Percentiles rank a stretch among this genome's conserved stretches.
These are phyloP conservation scores for Diplodia sapinea DNA, from an alignment of 2,329 filamentous ascomycete species.

Conservation along the genomic window DNA sequence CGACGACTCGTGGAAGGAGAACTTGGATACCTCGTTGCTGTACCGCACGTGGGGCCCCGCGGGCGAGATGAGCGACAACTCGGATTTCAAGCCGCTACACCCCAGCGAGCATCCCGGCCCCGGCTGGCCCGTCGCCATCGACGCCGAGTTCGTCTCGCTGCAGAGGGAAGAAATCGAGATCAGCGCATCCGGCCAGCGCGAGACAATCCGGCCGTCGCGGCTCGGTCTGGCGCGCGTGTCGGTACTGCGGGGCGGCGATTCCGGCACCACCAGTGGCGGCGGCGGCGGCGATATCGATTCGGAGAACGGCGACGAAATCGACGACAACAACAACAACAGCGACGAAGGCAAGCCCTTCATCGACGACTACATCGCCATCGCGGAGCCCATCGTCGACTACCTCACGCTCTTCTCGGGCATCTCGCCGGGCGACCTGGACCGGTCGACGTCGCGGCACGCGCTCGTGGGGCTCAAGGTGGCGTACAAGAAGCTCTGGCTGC, in stretches of 20 bases:
- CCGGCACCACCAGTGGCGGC: slow-evolving; percentile 39
- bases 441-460: slow-evolving; percentile 76
- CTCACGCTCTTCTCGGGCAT: slow-evolving; percentile 94
- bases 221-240: slow-evolving; percentile 93
- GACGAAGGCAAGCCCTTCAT: slow-evolving; percentile 87
- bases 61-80: slow-evolving; percentile 48
- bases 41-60: slow-evolving; percentile 70
- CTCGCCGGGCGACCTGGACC: slow-evolving; percentile 81
- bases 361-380: slow-evolving; percentile 94
- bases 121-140: slow-evolving; percentile 81
- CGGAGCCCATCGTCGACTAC: slow-evolving; percentile 92
- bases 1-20: slow-evolving; percentile 84
- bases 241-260: slow-evolving; percentile 79
- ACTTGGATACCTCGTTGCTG: slow-evolving; percentile 81
- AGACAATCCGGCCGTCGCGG: slow-evolving; percentile 88
- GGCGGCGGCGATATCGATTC: not conserved
- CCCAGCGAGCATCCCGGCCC: slow-evolving; percentile 70
- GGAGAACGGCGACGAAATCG: not conserved
- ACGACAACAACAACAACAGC: not conserved
- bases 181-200: slow-evolving; percentile 89
- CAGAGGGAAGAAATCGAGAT: slow-evolving; percentile 95
- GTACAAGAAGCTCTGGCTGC: slow-evolving; percentile 97
- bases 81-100: slow-evolving; percentile 67
- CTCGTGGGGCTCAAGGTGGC: slow-evolving; percentile 86
- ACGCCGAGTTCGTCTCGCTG: slow-evolving; percentile 94